Evolutionary conservation across 768 basidiomycete genomes (phyloP), one percentile per base, ranked within the genome.

Genomic region (Guyanaporus albipodus): DNA sequence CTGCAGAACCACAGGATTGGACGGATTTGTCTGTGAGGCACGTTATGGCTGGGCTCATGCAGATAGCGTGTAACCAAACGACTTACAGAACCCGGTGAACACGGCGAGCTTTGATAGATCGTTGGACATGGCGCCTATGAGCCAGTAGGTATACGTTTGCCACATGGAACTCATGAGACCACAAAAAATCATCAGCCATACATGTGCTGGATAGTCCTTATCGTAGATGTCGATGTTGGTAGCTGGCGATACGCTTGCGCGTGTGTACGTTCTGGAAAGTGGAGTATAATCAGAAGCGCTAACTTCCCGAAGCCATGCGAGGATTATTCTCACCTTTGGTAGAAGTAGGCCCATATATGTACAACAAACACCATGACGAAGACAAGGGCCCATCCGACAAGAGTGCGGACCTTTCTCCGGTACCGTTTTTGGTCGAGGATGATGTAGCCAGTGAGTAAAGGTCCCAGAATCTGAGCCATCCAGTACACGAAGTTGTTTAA

Each of bases 111-210:
- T 87, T 5, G 73, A 77, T 7, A 84, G 79, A 57, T 89, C 82
- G 50, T 90, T 88, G 19, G 84, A 85, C 82, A 91, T 85, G 8
- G 85, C 82, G 33, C 88, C 87, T 73, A 87, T 85, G 59, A 85
- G 70, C 85, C 85, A 87, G 62, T 87, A 87, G 8, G 77, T 77
- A 0, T 77, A 79, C 3, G 84, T 87, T 62, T 90, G 88, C 85
- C 87, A 91, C 78, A 87, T 82, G 0, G 88, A 72, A 54, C 91
- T 87, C 36, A 88, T 72, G 4, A 89, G 57, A 33, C 86, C 85
- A 57, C 78, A 85, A 59, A 80, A 75, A 42, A 85, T 74, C 66
- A 82, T 87, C 10, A 91, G 67, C 64, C 74, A 73, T 15, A 84
- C 64, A 40, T 73, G 73, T 17, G 48, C 51, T 15, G 55, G 58